phyloP scores from a whole-genome alignment of 2,329 filamentous ascomycete genomes.

The Grosmannia serpens region DNA sequence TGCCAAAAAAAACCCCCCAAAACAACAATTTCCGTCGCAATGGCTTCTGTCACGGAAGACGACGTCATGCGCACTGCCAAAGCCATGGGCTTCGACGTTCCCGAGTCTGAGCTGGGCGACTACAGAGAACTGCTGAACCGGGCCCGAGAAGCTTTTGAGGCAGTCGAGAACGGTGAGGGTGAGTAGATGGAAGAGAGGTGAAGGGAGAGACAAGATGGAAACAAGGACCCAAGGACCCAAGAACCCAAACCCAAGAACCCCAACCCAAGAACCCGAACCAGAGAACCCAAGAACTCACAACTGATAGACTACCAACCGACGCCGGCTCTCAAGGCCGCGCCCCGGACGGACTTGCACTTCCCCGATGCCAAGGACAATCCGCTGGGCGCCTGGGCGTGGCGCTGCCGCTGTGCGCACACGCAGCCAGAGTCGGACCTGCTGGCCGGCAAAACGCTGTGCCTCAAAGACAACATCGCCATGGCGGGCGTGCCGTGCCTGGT shows the following conservation, averaged over 20 bases:
- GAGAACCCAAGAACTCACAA: neutral
- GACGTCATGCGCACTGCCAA: constrained; percentile 15
- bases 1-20: neutral
- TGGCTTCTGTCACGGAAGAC: constrained; percentile 6
- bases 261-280: too few relatives aligned
- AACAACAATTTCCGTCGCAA: neutral
- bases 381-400: constrained; percentile 31
- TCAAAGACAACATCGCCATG: constrained; percentile 37
- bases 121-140: constrained; percentile 15
- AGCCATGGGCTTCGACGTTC: constrained; percentile 18
- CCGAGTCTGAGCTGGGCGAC: constrained; percentile 17
- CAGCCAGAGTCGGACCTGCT: constrained; percentile 19
- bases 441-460: constrained; percentile 26
- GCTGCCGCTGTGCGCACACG: constrained; percentile 23
- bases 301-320: constrained; percentile 21
- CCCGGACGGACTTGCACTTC: constrained; percentile 19
- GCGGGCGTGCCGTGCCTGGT: constrained; percentile 30
- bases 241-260: too few relatives aligned
- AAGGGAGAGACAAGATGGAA: constrained; percentile 4
- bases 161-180: neutral
- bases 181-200: neutral
- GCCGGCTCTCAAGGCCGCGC: constrained; percentile 7
- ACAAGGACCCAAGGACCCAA: constrained; percentile 1
- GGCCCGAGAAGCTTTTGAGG: neutral
- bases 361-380: constrained; percentile 21